Conservation (phyloP, 2,329 filamentous ascomycete genomes). For the Botrytis fragariae region DNA sequence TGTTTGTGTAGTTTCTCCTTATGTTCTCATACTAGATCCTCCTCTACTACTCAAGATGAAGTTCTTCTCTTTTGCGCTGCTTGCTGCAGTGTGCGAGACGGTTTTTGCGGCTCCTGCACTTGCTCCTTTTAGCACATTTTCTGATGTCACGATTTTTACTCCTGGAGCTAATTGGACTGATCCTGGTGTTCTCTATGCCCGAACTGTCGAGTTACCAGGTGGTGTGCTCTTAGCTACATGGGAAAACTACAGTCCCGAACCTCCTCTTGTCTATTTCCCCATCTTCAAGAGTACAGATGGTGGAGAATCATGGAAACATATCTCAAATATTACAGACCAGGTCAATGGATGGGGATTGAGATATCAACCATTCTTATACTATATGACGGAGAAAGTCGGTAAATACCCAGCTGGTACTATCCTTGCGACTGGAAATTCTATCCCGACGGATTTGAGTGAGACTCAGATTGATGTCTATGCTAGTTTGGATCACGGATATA, state of each 20-base stretch:
- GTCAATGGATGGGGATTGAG: constrained; percentile 63
- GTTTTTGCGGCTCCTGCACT: constrained; percentile 25
- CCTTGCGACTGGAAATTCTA: constrained; percentile 49
- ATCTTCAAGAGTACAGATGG: constrained; percentile 53
- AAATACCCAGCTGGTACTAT: constrained; percentile 61
- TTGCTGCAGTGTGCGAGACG: constrained; percentile 26
- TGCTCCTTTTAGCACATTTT: constrained; percentile 34
- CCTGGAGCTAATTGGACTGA: constrained; percentile 35
- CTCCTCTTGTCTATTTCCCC: constrained; percentile 51
- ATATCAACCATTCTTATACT: constrained; percentile 68
- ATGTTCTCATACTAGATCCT: not conserved
- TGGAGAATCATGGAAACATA: constrained; percentile 60
- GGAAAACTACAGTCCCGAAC: constrained; percentile 57
- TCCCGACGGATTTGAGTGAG: constrained; percentile 52
- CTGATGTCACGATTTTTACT: constrained; percentile 34
- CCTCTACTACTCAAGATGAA: constrained; percentile 25
- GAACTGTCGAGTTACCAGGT: constrained; percentile 38
- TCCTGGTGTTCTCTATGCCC: constrained; percentile 38
- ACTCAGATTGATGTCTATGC: constrained; percentile 71
- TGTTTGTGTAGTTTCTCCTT: not conserved
- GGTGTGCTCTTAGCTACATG: constrained; percentile 52
- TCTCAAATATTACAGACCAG: constrained; percentile 61
- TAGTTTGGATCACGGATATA: constrained; percentile 55
- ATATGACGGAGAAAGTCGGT: constrained; percentile 57
- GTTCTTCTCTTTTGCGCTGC: constrained; percentile 24